phyloP scores from a whole-genome alignment of 225 moss, liverwort and hornwort genomes.

The Bryum argenteum region DNA sequence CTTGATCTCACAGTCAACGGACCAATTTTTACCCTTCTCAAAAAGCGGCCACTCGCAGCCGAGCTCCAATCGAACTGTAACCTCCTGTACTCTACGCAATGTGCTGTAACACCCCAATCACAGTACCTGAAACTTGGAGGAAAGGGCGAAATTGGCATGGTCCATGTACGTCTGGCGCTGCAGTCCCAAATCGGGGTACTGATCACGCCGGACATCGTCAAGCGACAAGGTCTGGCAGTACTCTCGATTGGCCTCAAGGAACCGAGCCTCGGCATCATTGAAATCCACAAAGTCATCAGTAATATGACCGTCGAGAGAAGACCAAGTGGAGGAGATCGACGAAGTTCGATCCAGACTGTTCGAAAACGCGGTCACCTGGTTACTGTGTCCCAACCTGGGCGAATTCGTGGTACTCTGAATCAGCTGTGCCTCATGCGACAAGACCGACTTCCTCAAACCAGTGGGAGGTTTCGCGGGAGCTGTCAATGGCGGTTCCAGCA shows the following conservation, averaged over 20 bases:
- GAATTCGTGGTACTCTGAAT: constrained; percentile 12
- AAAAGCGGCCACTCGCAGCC: too few species aligned
- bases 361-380: neutral
- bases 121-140: constrained; percentile 71
- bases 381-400: constrained; percentile 5
- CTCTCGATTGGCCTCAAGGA: constrained; percentile 66
- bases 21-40: too few species aligned
- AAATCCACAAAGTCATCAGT: constrained; percentile 40
- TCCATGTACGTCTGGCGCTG: constrained; percentile 80
- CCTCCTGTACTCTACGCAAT: too few species aligned
- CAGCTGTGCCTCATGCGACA: constrained; percentile 10
- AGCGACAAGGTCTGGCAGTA: constrained; percentile 63
- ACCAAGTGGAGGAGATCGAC: constrained; percentile 44
- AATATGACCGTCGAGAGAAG: constrained; percentile 23
- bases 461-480: constrained; percentile 8
- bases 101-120: neutral
- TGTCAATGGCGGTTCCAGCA: constrained; percentile 30
- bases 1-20: neutral
- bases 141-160: constrained; percentile 72
- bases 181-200: constrained; percentile 71
- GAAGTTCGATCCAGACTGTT: constrained; percentile 45
- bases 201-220: constrained; percentile 65
- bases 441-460: constrained; percentile 29
- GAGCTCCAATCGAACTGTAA: too few species aligned
- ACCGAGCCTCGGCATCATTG: constrained; percentile 72